Percentiles rank a stretch among this genome's conserved stretches.
Evolutionary conservation across 805 yeast genomes (phyloP).

Genomic region (Saccharomycopsis amapae): DNA sequence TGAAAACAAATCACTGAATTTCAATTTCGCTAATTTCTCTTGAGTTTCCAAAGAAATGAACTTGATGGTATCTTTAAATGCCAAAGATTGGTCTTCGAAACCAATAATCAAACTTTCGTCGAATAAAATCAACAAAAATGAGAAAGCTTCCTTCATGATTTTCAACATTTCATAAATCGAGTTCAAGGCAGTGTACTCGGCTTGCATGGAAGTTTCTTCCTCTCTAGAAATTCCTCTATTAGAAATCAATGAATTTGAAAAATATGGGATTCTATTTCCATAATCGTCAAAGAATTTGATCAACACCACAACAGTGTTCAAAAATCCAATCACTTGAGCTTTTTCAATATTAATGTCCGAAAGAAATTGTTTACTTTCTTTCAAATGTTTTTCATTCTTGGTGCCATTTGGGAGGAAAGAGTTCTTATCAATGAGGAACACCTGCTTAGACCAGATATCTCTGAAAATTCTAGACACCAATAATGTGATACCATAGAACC

Average conservation of each 20-base stretch:
- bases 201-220: conserved; percentile 70
- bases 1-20: conserved; percentile 71
- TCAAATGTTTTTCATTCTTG: conserved; percentile 29
- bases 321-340: conserved; percentile 38
- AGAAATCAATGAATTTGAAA: conserved; percentile 20
- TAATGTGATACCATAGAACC: conserved; percentile 82
- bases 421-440: conserved; percentile 40
- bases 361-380: conserved; percentile 29
- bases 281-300: conserved; percentile 39
- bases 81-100: conserved; percentile 24
- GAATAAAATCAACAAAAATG: conserved; percentile 73
- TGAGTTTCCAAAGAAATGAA: conserved; percentile 65
- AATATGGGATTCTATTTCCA: conserved; percentile 37
- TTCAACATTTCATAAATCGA: conserved; percentile 68
- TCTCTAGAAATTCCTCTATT: conserved; percentile 17
- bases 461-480: conserved; percentile 73
- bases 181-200: conserved; percentile 83
- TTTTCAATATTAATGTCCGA: conserved; percentile 36
- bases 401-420: conserved; percentile 32
- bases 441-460: conserved; percentile 68
- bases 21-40: conserved; percentile 54
- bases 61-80: conserved; percentile 58
- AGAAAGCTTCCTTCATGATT: conserved; percentile 81
- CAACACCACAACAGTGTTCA: conserved; percentile 40
- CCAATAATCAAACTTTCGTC: conserved; percentile 53